Percentiles rank a stretch among this genome's conserved stretches.
phyloP scores from a whole-genome alignment of 208 protist genomes.

The Leishmania turanica region DNA sequence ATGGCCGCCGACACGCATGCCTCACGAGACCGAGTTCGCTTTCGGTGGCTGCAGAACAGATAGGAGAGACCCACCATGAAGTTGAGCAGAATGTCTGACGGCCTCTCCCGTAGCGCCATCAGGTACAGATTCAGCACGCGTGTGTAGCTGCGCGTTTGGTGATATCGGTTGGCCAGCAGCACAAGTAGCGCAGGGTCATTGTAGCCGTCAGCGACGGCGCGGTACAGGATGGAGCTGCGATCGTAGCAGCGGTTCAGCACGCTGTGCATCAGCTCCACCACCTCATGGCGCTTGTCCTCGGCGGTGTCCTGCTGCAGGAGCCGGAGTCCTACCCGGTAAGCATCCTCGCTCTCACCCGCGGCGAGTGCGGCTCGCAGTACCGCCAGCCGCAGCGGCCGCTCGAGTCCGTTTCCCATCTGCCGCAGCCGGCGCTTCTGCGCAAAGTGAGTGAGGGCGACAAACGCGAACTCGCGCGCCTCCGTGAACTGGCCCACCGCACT shows the following conservation, averaged over 20 bases:
- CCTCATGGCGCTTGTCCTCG: constrained; percentile 56
- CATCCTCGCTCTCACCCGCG: constrained; percentile 78
- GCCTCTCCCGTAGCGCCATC: constrained; percentile 54
- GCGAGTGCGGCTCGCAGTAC: constrained; percentile 78
- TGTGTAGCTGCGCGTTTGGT: constrained; percentile 66
- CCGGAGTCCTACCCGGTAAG: constrained; percentile 75
- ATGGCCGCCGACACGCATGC: constrained; percentile 70
- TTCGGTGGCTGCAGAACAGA: constrained; percentile 78
- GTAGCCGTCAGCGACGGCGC: constrained; percentile 49
- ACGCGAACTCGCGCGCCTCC: constrained; percentile 90
- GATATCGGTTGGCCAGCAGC: constrained; percentile 84
- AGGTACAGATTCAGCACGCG: constrained; percentile 81
- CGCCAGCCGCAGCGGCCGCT: constrained; percentile 77
- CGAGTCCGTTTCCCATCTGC: constrained; percentile 49
- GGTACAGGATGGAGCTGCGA: constrained; percentile 52
- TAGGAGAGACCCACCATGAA: constrained; percentile 84
- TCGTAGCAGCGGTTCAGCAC: constrained; percentile 71
- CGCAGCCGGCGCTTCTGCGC: constrained; percentile 45
- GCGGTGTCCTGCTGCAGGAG: constrained; percentile 74
- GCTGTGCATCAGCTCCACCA: constrained; percentile 81
- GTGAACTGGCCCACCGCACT: constrained; percentile 80
- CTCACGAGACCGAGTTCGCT: constrained; percentile 62
- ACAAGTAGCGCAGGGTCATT: constrained; percentile 58
- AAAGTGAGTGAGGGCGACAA: constrained; percentile 65
- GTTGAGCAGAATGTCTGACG: constrained; percentile 66